These are phyloP conservation scores for Vitis hybrid DNA, from an alignment of 177 flowering plant species.

Conservation along the genomic window DNA sequence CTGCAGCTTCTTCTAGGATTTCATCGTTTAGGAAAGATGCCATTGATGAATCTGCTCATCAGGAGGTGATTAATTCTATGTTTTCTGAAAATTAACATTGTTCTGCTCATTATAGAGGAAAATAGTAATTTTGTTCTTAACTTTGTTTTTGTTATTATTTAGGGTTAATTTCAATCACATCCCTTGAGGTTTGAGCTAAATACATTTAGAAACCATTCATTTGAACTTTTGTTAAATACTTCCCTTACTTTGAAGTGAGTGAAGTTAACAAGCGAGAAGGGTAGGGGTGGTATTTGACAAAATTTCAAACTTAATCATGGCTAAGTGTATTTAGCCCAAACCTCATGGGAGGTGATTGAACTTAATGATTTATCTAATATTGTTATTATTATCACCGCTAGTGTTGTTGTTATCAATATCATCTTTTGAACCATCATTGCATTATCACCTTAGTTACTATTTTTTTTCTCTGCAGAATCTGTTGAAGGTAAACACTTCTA, in stretches of 20 bases:
- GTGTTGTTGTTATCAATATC: neutral
- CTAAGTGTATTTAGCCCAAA: too few relatives aligned
- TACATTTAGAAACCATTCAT: too few relatives aligned
- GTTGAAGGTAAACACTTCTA: constrained; percentile 32
- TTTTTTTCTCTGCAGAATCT: constrained; percentile 33
- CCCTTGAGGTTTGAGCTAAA: too few relatives aligned
- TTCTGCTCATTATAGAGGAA: neutral
- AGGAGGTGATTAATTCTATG: constrained; percentile 37
- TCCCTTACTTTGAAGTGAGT: too few relatives aligned
- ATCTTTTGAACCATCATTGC: neutral
- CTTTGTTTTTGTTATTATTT: neutral
- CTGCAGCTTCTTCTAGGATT: constrained; percentile 82
- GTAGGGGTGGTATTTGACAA: too few relatives aligned
- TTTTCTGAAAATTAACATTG: neutral
- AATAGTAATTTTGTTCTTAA: neutral
- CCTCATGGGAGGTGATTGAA: too few relatives aligned
- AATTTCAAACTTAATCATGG: too few relatives aligned
- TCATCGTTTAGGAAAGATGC: constrained; percentile 82
- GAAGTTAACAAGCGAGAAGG: too few relatives aligned
- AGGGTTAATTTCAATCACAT: too few relatives aligned
- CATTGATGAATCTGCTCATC: constrained; percentile 55
- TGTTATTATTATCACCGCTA: neutral
- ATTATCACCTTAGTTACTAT: neutral
- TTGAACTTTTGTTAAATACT: too few relatives aligned
- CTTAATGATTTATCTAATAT: neutral